Evolutionary conservation across 768 basidiomycete genomes (phyloP).

Genomic region (Vararia minispora): DNA sequence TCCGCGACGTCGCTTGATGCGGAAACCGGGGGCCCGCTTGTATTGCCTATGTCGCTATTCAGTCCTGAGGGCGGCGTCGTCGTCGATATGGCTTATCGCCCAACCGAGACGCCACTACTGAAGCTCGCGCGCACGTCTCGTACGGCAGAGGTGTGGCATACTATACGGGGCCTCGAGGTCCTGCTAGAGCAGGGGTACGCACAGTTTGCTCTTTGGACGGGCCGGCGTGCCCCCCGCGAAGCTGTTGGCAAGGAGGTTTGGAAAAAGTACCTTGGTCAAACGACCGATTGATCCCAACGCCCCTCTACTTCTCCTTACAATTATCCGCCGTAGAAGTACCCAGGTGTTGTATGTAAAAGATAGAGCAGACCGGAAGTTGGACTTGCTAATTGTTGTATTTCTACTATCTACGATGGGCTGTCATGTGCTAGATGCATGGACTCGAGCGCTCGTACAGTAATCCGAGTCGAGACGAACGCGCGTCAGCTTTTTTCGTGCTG

Average conservation of each 20-base stretch:
- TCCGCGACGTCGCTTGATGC: slow-evolving; percentile 36
- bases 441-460: no score
- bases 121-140: slow-evolving; percentile 42
- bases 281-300: not conserved
- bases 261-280: slow-evolving; percentile 29
- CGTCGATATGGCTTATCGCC: slow-evolving; percentile 93
- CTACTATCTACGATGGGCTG: no score
- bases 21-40: slow-evolving; percentile 24
- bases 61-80: slow-evolving; percentile 55
- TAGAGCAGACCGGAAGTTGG: no score
- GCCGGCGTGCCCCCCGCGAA: slow-evolving; percentile 42
- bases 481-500: no score
- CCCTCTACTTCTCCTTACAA: not conserved
- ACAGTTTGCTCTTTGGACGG: slow-evolving; percentile 81
- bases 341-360: no score
- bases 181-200: slow-evolving; percentile 82
- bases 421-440: no score
- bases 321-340: no score
- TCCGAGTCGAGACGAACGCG: no score
- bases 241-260: slow-evolving; percentile 38
- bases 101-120: slow-evolving; percentile 74
- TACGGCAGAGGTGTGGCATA: slow-evolving; percentile 41
- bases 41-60: slow-evolving; percentile 49
- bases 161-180: slow-evolving; percentile 74
- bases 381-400: no score